phyloP scores from a whole-genome alignment of 2,329 filamentous ascomycete species.

The Trichoderma harzianum region DNA sequence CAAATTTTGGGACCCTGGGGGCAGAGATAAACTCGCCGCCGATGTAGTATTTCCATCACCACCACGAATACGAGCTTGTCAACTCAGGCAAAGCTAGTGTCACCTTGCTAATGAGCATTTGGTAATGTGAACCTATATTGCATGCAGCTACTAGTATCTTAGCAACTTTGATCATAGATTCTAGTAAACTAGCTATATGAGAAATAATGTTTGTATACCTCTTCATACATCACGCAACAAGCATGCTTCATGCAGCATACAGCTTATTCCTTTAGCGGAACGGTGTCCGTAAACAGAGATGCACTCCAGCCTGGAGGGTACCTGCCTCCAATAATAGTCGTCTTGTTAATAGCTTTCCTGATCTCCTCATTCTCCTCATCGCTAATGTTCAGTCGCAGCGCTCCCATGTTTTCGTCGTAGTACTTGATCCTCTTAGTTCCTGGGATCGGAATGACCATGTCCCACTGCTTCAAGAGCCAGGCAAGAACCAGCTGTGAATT shows the following conservation, averaged over 20 bases:
- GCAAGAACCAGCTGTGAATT: conserved; percentile 58
- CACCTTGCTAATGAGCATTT: neutral
- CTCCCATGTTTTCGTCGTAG: conserved; percentile 14
- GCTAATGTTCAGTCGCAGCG: neutral
- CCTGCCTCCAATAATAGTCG: neutral
- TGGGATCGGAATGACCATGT: conserved; percentile 58
- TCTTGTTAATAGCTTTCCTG: neutral
- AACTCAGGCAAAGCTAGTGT: neutral
- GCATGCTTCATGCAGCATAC: neutral
- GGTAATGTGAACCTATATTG: neutral
- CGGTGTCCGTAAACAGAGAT: neutral
- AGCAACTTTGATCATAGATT: neutral
- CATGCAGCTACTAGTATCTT: neutral
- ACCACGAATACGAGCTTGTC: neutral
- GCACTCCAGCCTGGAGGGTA: conserved; percentile 1
- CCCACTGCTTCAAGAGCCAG: conserved; percentile 59
- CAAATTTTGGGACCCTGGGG: too few relatives aligned
- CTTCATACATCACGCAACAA: neutral
- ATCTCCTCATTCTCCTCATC: neutral
- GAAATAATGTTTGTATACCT: neutral
- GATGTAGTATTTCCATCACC: neutral
- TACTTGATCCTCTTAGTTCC: conserved; percentile 48
- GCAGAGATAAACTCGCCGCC: too few relatives aligned
- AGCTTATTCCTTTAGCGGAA: neutral
- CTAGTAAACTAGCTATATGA: neutral